Base-by-base conservation (phyloP, 345 rosid genomes). In the Boechera divaricarpa region DNA sequence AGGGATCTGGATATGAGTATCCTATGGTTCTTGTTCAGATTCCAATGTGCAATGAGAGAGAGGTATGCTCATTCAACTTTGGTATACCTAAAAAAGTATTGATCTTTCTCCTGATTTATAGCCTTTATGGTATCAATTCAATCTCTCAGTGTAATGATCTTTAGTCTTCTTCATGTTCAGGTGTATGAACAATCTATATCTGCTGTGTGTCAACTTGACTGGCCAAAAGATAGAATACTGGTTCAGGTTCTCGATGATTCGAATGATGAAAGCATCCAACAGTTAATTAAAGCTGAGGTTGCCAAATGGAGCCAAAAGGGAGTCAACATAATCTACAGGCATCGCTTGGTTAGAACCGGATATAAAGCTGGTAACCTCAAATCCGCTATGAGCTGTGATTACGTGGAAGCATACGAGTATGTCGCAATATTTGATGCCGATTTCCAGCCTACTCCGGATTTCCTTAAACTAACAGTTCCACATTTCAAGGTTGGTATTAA, bases 301-400 rank as follows among this genome's bases (percentile, higher is more conserved):
- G 48, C 79, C 18, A 83, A 77, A 68, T 91, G 94, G 97, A 87
- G 76, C 57, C 92, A 89, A 74, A 86, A 77, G 82, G 94, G 91
- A 58, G 64, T 91, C 67, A 86, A 85, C 81, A 89, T 91, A 79
- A 80, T 86, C 72, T 91, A 91, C 69, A 72, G 87, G 55, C 97
- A 89, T 76, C 92, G 97, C 6, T 70, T 84, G 77, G 80, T 86
- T 70, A 84, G 97, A 80, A 91, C 94, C 4, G 97, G 94, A 73
- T 91, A 91, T 61, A 91, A 91, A 85, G 97, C 97, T 69, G 97
- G 97, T 66, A 91, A 91, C 85, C 97, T 91, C 73, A 91, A 89
- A 72, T 91, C 97, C 5, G 94, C 97, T 13, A 89, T 91, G 92
- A 78, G 89, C 74, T 91, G 91, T 75, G 94, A 91, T 72, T 89